Evolutionary conservation across 2,329 filamentous ascomycete species (phyloP).

Genomic region (Talaromyces sp.): DNA sequence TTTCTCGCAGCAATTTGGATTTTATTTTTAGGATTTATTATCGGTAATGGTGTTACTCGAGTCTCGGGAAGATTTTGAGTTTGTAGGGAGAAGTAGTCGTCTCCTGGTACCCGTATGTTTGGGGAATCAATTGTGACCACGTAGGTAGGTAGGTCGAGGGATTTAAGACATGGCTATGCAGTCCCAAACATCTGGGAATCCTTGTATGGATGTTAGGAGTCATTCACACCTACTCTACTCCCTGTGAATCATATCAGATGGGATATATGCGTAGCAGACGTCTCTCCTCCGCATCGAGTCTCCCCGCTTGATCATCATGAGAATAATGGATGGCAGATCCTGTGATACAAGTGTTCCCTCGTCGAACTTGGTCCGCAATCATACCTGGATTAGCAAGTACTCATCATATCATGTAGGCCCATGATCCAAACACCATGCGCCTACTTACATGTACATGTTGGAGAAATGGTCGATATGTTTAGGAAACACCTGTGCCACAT

Average conservation of each 20-base stretch:
- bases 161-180: not conserved
- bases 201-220: not conserved
- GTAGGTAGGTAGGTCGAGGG: not conserved
- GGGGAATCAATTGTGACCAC: not conserved
- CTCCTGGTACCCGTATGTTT: not conserved
- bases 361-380: not conserved
- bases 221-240: not conserved
- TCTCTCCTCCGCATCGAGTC: not conserved
- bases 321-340: not conserved
- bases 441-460: not conserved
- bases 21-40: not conserved
- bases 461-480: not conserved
- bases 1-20: not conserved
- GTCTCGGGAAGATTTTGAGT: not conserved
- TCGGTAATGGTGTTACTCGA: not conserved
- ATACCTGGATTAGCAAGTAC: not conserved
- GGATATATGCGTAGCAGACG: not conserved
- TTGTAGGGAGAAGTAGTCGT: not conserved
- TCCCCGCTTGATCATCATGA: not conserved
- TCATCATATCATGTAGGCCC: not conserved
- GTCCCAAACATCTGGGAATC: not conserved
- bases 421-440: not conserved
- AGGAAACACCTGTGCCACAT: conserved; percentile 6
- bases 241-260: not conserved
- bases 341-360: not conserved